Percentiles rank a stretch among this genome's conserved stretches.
Conservation (phyloP, 2,329 filamentous ascomycete genomes). For the Pseudogymnoascus sp. region DNA sequence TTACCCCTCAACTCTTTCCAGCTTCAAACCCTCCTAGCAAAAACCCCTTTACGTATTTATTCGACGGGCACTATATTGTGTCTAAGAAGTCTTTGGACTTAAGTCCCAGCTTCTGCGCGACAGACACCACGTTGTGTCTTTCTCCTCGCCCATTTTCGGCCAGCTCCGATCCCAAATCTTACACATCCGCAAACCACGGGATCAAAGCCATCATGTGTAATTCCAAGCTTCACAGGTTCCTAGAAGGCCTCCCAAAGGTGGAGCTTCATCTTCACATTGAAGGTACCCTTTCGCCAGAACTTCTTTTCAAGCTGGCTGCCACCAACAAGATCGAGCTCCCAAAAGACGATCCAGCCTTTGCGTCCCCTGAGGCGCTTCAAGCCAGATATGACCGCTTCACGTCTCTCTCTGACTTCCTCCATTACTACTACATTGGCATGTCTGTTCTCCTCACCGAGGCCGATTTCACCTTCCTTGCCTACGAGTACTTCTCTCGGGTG, state of each 20-base stretch:
- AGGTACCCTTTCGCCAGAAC: constrained; percentile 59
- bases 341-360: constrained; percentile 51
- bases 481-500: constrained; percentile 60
- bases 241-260: constrained; percentile 63
- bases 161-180: not conserved
- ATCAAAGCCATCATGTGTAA: constrained; percentile 19
- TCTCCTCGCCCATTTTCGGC: not conserved
- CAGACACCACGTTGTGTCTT: not conserved
- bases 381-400: constrained; percentile 59
- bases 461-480: constrained; percentile 68
- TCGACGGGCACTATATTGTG: not conserved
- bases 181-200: not conserved
- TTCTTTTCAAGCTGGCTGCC: constrained; percentile 60
- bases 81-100: not conserved
- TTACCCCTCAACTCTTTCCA: not conserved
- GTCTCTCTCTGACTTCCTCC: constrained; percentile 67
- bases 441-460: constrained; percentile 52
- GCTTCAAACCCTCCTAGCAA: not conserved
- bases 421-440: constrained; percentile 73
- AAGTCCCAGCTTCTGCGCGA: not conserved
- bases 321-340: constrained; percentile 56
- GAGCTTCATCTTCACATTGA: constrained; percentile 78
- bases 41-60: not conserved
- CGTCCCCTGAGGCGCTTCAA: constrained; percentile 48
- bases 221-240: constrained; percentile 36